Percentiles rank a stretch among this genome's conserved stretches.
Evolutionary conservation across 495 filamentous ascomycete genomes (phyloP).

Genomic region (Penicillium samsonianum): DNA sequence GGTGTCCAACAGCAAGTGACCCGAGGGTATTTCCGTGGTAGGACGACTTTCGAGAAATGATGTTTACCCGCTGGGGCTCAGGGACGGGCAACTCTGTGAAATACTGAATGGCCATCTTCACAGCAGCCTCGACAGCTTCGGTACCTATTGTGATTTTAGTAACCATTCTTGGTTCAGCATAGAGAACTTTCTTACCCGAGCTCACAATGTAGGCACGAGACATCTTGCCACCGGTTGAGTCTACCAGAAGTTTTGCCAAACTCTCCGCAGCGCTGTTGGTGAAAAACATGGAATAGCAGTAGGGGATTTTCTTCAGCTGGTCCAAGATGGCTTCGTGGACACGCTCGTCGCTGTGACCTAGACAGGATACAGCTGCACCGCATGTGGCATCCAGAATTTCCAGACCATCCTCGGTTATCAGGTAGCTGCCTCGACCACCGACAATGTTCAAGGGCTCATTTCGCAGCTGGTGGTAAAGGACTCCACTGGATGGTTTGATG

Average conservation of each 20-base stretch:
- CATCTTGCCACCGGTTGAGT: constrained; percentile 37
- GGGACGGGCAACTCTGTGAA: constrained; percentile 48
- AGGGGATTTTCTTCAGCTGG: constrained; percentile 44
- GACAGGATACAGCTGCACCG: constrained; percentile 41
- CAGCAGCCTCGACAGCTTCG: constrained; percentile 64
- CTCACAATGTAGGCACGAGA: constrained; percentile 43
- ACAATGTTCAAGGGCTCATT: constrained; percentile 26
- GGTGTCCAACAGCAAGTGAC: constrained; percentile 60
- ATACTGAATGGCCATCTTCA: constrained; percentile 61
- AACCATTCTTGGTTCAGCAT: not conserved
- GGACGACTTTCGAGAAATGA: constrained; percentile 63
- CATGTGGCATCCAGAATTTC: constrained; percentile 32
- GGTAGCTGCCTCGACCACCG: constrained; percentile 24
- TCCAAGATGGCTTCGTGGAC: constrained; percentile 42
- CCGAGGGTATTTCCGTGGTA: constrained; percentile 76
- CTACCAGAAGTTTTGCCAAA: constrained; percentile 36
- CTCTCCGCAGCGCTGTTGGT: constrained; percentile 40
- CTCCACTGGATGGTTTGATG: constrained; percentile 18
- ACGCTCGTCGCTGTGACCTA: constrained; percentile 40
- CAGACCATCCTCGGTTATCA: constrained; percentile 18
- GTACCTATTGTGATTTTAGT: constrained; percentile 39
- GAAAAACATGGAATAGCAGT: constrained; percentile 49
- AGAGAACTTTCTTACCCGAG: constrained; percentile 39
- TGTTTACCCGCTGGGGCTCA: constrained; percentile 46
- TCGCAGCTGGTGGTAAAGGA: constrained; percentile 28